A percentile compares a stretch with the other conserved stretches of the same genome.
These are phyloP conservation scores for Pilobolus umbonatus DNA, from an alignment of 192 early-diverging fungal species.

Conservation along the genomic window DNA sequence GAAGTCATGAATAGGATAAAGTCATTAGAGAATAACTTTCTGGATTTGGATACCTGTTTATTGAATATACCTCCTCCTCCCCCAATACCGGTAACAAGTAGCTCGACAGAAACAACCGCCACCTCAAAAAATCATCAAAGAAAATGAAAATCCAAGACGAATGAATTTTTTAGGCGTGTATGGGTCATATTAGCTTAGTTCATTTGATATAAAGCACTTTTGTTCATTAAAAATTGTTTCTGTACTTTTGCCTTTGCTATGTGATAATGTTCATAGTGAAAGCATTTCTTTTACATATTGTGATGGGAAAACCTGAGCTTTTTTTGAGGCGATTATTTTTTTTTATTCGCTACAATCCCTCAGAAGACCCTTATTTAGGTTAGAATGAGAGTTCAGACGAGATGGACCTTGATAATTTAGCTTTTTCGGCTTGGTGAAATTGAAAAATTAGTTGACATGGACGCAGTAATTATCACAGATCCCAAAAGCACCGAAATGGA, in stretches of 20 bases:
- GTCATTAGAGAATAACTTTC: not conserved
- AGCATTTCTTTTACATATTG: not conserved
- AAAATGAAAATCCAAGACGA: constrained; percentile 6
- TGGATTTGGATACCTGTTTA: not conserved
- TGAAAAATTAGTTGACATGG: constrained; percentile 6
- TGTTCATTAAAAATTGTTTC: constrained; percentile 6
- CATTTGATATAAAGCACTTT: constrained; percentile 2
- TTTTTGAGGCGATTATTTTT: too few relatives aligned
- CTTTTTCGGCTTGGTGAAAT: constrained; percentile 5
- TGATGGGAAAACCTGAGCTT: too few relatives aligned
- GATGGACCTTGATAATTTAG: not conserved
- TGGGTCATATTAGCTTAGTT: constrained; percentile 5
- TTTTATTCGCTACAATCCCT: constrained; percentile 8
- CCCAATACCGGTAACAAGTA: not conserved
- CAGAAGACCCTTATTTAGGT: not conserved
- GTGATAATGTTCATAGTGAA: constrained; percentile 2
- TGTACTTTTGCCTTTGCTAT: constrained; percentile 4
- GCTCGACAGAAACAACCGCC: not conserved
- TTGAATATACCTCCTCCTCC: not conserved
- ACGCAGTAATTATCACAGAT: constrained; percentile 4
- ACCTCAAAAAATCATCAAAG: constrained; percentile 1
- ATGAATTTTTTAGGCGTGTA: constrained; percentile 6
- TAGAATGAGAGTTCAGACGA: not conserved
- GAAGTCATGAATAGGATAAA: not conserved
- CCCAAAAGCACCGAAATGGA: constrained; percentile 3